Evolutionary conservation across 1,284 basidiomycete species (phyloP), one percentile per base, ranked within the genome.

Genomic region (Thelephora terrestris): DNA sequence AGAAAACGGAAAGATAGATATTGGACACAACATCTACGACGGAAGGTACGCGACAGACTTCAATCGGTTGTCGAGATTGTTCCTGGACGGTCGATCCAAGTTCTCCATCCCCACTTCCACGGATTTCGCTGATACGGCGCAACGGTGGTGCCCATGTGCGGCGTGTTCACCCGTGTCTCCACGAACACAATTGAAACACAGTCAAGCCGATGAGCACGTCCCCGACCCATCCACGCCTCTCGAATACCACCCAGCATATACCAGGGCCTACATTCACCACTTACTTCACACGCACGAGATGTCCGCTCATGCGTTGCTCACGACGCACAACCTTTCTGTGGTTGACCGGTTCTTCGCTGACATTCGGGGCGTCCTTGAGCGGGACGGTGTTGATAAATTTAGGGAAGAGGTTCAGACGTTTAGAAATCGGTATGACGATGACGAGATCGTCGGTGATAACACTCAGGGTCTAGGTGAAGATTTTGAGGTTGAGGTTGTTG

Each of bases 261-360:
- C 77, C 3, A 76, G 81, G n/a, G 81, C 84, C 2, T 91, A 91
- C 55, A 47, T 88, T 27, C 86, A 91, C 59, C 89, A 91, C 57
- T 75, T 91, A 10, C 67, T 91, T 38, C 81, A 85, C 47, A 89
- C 88, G 7, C 88, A 91, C 64, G 88, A 91, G 61, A 90, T 91
- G 88, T 79, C 81, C 0, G 81, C 85, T 1, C 84, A 90, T 55
- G 61, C 85, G 4, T 62, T 90, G 29, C 73, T 91, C 10, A 73
- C 71, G 9, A 70, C 79, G 64, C 89, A 91, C 61, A 91, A 91
- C 55, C 67, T 88, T 24, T 63, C 74, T 1, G 71, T 89, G 2
- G 64, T 87, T 24, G 75, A 80, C 42, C 61, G 65, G 1, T 87
- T 91, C 62, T 76, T 88, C 48, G 64, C 63, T 0, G 75, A 75